Base-by-base conservation (phyloP, 805 yeast genomes). In the Komagataella pseudopastoris region DNA sequence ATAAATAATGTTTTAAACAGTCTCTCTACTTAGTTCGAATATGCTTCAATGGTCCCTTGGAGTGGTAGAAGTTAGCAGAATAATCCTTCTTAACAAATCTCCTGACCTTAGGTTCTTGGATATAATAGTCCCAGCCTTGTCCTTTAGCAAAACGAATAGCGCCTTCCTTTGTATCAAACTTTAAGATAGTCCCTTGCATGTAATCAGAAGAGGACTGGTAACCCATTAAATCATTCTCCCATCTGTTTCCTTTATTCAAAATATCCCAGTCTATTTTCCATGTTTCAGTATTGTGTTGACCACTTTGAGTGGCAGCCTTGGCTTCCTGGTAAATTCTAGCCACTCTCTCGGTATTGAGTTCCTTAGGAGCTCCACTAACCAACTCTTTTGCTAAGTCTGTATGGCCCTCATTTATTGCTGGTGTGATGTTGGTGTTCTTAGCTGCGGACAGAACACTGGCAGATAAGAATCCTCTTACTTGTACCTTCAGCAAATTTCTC, bases 211-310 rank as follows among this genome's bases (percentile, higher is more conserved):
- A 73, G 48, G 86, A 77, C 60, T 85, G 90, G 72, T 85, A 87
- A 23, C 96, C 96, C 67, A 87, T 87, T 63, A 87, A 72, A 64
- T 85, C 91, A 67, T 87, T 87, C 63, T 87, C 96, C 95, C 95
- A 87, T 63, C 93, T 72, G 71, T 87, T 80, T 20, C 85, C 87
- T 60, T 82, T 79, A 47, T 81, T 81, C 52, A 83, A 69, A 46
- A 86, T 77, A 62, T 88, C 95, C 91, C 93, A 87, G 67, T 87
- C 95, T 52, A 87, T 62, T 60, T 78, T 80, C 96, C 96, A 87
- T 57, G 61, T 64, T 51, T 68, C 64, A 17, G 77, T 73, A 60
- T 77, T 75, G 59, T 71, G 69, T 17, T 59, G 60, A 10, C 90
- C 88, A 43, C 87, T 79, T 70, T 87, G 96, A 16, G 90, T 87